Percentiles rank a stretch among this genome's conserved stretches.
Conservation (phyloP, 345 rosid genomes). For the Hibiscus syriacus region DNA sequence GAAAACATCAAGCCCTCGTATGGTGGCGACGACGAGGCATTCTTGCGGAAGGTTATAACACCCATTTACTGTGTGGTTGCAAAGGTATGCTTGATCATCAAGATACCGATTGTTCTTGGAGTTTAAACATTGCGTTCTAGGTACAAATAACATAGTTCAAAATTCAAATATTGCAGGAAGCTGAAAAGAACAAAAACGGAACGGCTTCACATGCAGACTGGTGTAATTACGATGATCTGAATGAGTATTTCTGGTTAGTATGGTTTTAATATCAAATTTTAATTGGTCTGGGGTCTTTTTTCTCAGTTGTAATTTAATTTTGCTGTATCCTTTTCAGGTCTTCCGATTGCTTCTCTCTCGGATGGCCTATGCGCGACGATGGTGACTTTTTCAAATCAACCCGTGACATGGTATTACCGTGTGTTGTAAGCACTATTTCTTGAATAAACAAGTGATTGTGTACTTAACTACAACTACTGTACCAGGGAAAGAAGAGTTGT, state of each 20-base stretch:
- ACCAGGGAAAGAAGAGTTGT: conserved; percentile 56
- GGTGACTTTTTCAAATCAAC: conserved; percentile 86
- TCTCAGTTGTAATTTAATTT: conserved; percentile 5
- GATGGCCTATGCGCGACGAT: too few species aligned
- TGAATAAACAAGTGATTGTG: conserved; percentile 12
- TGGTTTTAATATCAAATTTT: conserved; percentile 14
- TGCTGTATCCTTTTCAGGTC: conserved; percentile 44
- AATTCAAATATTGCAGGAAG: conserved; percentile 55
- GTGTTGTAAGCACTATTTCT: conserved; percentile 8
- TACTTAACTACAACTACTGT: conserved; percentile 9
- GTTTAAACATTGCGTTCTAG: conserved; percentile 15
- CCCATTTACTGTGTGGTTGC: conserved; percentile 76
- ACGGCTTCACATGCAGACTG: conserved; percentile 76
- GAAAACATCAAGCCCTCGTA: conserved; percentile 97
- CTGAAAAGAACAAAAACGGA: conserved; percentile 61
- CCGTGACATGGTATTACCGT: conserved; percentile 30
- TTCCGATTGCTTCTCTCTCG: conserved; percentile 93
- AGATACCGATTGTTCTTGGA: neutral
- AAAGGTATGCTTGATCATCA: conserved; percentile 44
- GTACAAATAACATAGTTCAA: conserved; percentile 13
- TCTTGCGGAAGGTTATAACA: conserved; percentile 81
- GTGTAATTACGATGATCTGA: conserved; percentile 98
- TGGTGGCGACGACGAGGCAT: conserved; percentile 95
- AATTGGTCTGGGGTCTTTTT: neutral
- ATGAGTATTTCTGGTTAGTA: conserved; percentile 89